phyloP scores from a whole-genome alignment of 176 grass and related monocot genomes.

The Aegilops speltoides region DNA sequence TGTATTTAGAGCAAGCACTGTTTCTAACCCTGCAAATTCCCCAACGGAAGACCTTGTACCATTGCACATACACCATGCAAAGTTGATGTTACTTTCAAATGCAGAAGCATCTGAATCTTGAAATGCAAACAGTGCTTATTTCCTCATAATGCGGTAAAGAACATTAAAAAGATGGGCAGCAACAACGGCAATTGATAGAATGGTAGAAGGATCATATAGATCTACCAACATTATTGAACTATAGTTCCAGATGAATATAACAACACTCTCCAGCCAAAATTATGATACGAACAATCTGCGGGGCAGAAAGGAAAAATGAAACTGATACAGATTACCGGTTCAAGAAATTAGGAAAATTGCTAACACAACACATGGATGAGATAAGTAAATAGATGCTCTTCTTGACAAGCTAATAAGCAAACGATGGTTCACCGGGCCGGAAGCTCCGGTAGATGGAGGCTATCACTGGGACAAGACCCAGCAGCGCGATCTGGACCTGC shows the following conservation, averaged over 20 bases:
- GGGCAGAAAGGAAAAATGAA: conserved; percentile 10
- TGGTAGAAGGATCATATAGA: conserved; percentile 20
- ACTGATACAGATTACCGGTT: conserved; percentile 17
- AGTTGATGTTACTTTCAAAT: too few relatives aligned
- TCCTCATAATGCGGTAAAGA: background rate
- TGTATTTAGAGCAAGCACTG: too few relatives aligned
- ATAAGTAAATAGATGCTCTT: conserved; percentile 1
- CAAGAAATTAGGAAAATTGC: conserved; percentile 35
- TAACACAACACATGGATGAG: background rate
- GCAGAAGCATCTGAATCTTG: too few relatives aligned
- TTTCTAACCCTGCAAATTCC: too few relatives aligned
- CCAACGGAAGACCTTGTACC: too few relatives aligned
- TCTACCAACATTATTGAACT: conserved; percentile 47
- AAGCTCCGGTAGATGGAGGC: conserved; percentile 59
- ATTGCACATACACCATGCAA: too few relatives aligned
- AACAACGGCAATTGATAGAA: background rate
- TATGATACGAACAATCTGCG: conserved; percentile 28
- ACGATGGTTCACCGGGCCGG: conserved; percentile 42
- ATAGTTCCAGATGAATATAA: conserved; percentile 44
- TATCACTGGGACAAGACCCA: conserved; percentile 67
- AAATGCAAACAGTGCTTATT: background rate
- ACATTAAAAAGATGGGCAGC: background rate
- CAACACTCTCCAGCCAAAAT: conserved; percentile 52
- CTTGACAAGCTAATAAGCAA: conserved; percentile 41
- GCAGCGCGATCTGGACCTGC: conserved; percentile 73